Evolutionary conservation across 441 rosid genomes (phyloP).

Genomic region (Jatropha multifida): DNA sequence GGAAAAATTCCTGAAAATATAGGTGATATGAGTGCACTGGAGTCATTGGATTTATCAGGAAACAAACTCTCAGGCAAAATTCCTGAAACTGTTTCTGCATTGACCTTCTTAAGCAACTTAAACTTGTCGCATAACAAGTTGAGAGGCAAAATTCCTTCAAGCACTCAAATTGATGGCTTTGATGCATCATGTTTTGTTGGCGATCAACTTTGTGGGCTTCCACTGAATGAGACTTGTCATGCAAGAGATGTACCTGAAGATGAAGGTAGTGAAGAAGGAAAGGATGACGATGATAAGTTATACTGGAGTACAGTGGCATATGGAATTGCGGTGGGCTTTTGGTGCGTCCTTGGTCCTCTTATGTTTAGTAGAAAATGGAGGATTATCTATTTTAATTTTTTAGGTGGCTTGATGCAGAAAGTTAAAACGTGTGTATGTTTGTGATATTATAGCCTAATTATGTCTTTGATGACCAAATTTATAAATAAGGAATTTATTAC

Average conservation of each 20-base stretch:
- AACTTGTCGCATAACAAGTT: slow-evolving; percentile 1
- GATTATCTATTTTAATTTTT: not conserved
- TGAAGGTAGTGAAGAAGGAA: not conserved
- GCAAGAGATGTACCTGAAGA: not conserved
- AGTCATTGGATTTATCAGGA: not conserved
- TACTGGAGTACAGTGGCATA: not conserved
- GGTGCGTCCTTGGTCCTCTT: not conserved
- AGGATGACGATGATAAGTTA: not conserved
- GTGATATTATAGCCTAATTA: too few species aligned
- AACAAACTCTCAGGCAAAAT: not conserved
- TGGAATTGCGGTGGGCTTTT: slow-evolving; percentile 28
- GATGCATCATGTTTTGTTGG: not conserved
- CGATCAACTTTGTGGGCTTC: slow-evolving; percentile 29
- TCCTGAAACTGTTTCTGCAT: not conserved
- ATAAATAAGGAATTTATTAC: too few species aligned
- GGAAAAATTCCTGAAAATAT: not conserved
- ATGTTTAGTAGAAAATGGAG: not conserved
- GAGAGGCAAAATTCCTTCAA: not conserved
- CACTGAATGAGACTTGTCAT: slow-evolving; percentile 11
- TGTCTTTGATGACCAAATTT: too few species aligned
- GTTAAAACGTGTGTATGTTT: too few species aligned
- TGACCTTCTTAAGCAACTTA: not conserved
- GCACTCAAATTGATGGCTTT: slow-evolving; percentile 5
- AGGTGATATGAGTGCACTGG: not conserved
- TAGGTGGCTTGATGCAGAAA: not conserved